A percentile compares a stretch with the other conserved stretches of the same genome.
phyloP scores from a whole-genome alignment of 208 protist genomes.

The Acanthamoeba castellanii region DNA sequence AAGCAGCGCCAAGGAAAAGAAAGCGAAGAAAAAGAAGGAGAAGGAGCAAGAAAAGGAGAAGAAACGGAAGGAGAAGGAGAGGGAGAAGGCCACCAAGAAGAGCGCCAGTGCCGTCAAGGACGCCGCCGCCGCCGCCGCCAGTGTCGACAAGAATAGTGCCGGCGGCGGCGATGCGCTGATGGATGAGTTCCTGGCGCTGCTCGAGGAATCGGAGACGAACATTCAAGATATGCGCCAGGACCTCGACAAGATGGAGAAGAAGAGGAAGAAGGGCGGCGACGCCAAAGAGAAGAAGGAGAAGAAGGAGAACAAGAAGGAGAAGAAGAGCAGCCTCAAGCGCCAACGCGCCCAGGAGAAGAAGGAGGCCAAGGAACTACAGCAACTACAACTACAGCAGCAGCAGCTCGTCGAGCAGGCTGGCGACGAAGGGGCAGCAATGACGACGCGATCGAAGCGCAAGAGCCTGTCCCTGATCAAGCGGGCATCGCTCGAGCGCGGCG shows the following conservation, averaged over 20 bases:
- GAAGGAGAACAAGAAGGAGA: neutral
- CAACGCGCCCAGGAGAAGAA: neutral
- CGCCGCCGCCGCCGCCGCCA: neutral
- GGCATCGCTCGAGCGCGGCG: neutral
- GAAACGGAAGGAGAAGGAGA: neutral
- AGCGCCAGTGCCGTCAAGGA: neutral
- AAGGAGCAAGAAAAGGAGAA: neutral
- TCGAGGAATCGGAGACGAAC: slow-evolving; percentile 15
- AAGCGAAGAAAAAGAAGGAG: neutral
- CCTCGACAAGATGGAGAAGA: slow-evolving; percentile 15
- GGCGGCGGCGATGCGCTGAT: neutral
- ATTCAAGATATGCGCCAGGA: slow-evolving; percentile 8
- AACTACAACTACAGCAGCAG: neutral
- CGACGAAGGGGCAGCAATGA: neutral
- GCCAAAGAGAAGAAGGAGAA: neutral
- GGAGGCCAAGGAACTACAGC: neutral
- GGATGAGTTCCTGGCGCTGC: slow-evolving; percentile 14
- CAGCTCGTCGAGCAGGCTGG: too few species aligned
- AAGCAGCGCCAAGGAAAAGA: neutral
- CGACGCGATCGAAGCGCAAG: neutral
- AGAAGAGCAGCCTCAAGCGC: neutral
- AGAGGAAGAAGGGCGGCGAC: neutral
- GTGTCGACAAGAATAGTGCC: neutral
- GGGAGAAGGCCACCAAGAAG: neutral
- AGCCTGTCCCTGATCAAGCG: neutral